Base-by-base conservation (phyloP, 176 grass and related monocot genomes). In the Juncus effusus region DNA sequence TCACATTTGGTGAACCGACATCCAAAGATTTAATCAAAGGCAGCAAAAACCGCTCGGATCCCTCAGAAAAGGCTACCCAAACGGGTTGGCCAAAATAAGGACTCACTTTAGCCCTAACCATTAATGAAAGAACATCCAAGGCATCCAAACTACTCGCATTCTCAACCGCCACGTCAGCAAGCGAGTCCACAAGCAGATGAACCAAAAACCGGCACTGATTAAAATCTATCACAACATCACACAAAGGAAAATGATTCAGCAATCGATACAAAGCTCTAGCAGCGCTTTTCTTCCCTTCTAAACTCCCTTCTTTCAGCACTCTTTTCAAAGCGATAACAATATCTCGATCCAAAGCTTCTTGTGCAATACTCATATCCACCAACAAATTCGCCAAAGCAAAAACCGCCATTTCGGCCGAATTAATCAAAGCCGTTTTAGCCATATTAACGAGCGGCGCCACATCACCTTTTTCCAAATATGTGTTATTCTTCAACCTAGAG, bases 371-470 rank as follows among this genome's bases (percentile, higher is more conserved):
- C 57, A 63, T 55, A 60, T 96, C 93, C 67, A 82, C 85, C 60
- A 96, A 40, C 44, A 96, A 82, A 85, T 96, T 96, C 56, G 93
- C 84, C 77, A 96, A 77, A 51, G 93, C 85, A 75, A 84, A 74
- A 64, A 96, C 65, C 63, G 88, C 88, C 64, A 87, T 85, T 83
- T 96, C 82, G 67, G 94, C 85, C 66, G 79, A 78, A 78, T 92
- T 88, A 74, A 86, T 89, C 16, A 85, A 82, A 47, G 85, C 87
- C 62, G 82, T 70, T 57, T 97, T 97, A 50, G 94, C 85, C 94
- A 97, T 97, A 59, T 81, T 82, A 63, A 97, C 89, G 59, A 97
- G 94, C 74, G 94, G 85, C 13, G 78, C 70, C 57, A 91, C 82
- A 61, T 88, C 80, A 54, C 76, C 87, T 75, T 95, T 87, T 72